These are phyloP conservation scores for Tricholoma furcatifolium DNA, from an alignment of 768 basidiomycete genomes.

Conservation along the genomic window DNA sequence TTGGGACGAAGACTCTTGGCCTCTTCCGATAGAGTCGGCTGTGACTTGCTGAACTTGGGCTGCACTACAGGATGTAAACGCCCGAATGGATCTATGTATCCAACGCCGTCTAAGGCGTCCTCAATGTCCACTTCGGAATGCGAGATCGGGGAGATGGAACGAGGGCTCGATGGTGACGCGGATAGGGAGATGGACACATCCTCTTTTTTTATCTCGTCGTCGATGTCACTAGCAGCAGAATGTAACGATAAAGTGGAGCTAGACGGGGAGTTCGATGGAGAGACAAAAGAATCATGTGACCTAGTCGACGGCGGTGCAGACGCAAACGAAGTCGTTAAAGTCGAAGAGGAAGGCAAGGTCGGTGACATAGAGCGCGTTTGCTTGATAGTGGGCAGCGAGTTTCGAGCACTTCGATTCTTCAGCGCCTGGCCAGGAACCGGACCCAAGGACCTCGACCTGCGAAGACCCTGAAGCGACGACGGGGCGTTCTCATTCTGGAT, in stretches of 20 bases:
- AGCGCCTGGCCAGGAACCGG: background rate
- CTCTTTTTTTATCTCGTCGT: constrained; percentile 1
- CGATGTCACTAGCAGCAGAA: background rate
- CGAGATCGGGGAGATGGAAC: background rate
- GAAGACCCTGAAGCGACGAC: background rate
- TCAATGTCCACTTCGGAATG: constrained; percentile 1
- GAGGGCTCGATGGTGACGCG: background rate
- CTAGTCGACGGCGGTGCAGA: no score
- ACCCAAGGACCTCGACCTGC: constrained; percentile 5
- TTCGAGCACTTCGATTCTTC: background rate
- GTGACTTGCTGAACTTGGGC: background rate
- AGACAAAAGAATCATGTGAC: background rate
- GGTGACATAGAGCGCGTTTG: background rate
- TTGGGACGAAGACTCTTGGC: background rate
- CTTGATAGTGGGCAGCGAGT: background rate
- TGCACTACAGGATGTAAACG: background rate
- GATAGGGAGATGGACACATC: background rate
- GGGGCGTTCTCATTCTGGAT: background rate
- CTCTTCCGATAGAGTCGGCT: background rate
- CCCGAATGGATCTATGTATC: no score
- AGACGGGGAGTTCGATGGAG: background rate
- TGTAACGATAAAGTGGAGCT: background rate
- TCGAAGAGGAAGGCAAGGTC: background rate
- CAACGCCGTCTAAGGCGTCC: background rate
- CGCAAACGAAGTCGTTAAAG: no score